Evolutionary conservation across 352 stramenopile species (phyloP), one percentile per base, ranked within the genome.

Genomic region (Globisporangium spinosum): DNA sequence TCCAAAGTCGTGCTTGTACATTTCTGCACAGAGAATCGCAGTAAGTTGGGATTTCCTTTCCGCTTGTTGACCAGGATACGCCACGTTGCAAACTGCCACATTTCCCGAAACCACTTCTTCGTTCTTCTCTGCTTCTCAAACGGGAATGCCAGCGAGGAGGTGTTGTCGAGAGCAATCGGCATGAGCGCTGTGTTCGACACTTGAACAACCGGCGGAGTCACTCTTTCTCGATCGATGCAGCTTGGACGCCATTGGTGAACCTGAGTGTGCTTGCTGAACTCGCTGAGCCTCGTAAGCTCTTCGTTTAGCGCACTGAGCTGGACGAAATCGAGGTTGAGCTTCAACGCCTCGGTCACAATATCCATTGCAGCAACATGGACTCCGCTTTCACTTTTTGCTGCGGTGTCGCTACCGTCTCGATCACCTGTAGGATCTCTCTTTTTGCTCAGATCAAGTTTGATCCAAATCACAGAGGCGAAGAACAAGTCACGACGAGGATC

Each of bases 31-130:
- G 58, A 53, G 5, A 75, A 66, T 6, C 62, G 62, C 6, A 72
- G 23, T 5, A 65, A 47, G 4, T 65, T 58, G 34, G 29, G 20
- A 32, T 72, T 64, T 5, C 74, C 67, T 27, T 70, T 68, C 49
- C 64, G 71, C 6, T 67, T 70, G 17, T 79, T 65, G 2, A 81
- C 64, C 5, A 90, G 58, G 12, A 91, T 68, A 40, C 80, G 85
- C 6, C 69, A 74, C 13, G 77, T 77, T 27, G 85, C 83, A 40
- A 87, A 94, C 29, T 73, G 75, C 85, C 85, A 94, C 80, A 91
- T 90, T 20, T 62, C 75, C 7, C 81, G 76, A n/a, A 89, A 70
- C 84, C 84, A 92, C 25, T 45, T 45, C 6, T 70, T 72, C 34
- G 75, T 76, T 35, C 77, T 77, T 38, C 68, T 68, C 9, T 83